A percentile compares a stretch with the other conserved stretches of the same genome.
These are phyloP conservation scores for Capronia epimyces DNA, from an alignment of 2,329 filamentous ascomycete genomes.

Conservation along the genomic window DNA sequence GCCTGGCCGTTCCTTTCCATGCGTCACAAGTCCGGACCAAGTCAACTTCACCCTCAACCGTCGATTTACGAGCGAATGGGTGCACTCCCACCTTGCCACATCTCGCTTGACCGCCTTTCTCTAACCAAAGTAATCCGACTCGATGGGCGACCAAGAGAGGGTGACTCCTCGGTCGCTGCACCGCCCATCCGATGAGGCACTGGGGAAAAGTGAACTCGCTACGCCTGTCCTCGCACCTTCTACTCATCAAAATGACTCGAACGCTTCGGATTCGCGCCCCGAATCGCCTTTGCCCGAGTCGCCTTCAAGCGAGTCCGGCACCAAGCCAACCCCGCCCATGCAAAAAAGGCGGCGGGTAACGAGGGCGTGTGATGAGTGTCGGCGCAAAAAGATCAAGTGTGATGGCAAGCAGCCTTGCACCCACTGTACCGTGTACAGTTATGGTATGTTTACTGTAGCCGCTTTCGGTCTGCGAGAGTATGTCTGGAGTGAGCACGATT, in stretches of 20 bases:
- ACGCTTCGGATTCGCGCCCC: constrained; percentile 14
- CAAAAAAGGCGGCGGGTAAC: constrained; percentile 76
- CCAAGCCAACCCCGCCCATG: constrained; percentile 47
- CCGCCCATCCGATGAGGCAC: constrained; percentile 13
- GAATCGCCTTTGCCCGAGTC: constrained; percentile 17
- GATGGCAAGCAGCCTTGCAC: constrained; percentile 71
- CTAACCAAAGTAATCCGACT: not conserved
- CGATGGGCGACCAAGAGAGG: constrained; percentile 19
- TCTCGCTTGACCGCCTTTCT: not conserved
- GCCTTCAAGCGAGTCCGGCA: constrained; percentile 13
- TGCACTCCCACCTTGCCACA: constrained; percentile 1
- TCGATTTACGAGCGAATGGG: constrained; percentile 11
- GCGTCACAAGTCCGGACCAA: constrained; percentile 15
- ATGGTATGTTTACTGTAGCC: constrained; percentile 59
- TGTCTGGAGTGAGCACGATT: constrained; percentile 1
- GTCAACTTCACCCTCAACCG: constrained; percentile 1
- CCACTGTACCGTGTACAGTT: constrained; percentile 96
- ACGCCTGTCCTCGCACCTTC: constrained; percentile 1
- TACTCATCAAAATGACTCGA: constrained; percentile 4
- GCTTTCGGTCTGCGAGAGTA: constrained; percentile 4
- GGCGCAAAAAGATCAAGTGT: constrained; percentile 78
- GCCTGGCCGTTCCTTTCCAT: constrained; percentile 6
- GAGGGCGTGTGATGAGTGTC: constrained; percentile 74
- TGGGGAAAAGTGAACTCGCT: not conserved
- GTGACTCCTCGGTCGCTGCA: constrained; percentile 11